Base-by-base conservation (phyloP, 2,329 filamentous ascomycete genomes). In the Falciphora oryzae region DNA sequence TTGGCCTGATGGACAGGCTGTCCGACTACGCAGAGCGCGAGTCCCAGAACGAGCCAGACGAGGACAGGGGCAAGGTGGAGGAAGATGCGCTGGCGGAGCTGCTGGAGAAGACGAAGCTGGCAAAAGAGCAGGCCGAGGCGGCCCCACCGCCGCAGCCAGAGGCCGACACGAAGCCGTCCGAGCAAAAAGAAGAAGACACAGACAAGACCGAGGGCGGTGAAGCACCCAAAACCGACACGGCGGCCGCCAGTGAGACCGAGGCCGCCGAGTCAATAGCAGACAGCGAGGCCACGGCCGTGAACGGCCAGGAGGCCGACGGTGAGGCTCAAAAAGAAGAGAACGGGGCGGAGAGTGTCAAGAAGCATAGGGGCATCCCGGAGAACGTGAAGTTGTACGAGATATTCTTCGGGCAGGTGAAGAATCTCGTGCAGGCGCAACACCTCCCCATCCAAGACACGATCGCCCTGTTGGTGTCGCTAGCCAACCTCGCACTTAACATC, bases 11-110 rank as follows among this genome's bases (percentile, higher is more conserved):
- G 96, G 94, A 99, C 73, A 88, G 95, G 56, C 79, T 99, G 35
- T 97, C 95, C 8, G 89, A 93, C 64, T 99, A 97, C 75, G 94
- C 95, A n/a, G 90, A 95, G 71, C 85, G 93, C 65, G 94, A 98
- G 76, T 85, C 91, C 4, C 86, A 91, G 69, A 84, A 85, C 29
- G 89, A 91, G 65, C 83, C 85, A 27, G 81, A 84, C 6, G 89
- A 92, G 64, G 86, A 93, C 69, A 87, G 87, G 69, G 87, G 88
- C 67, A 89, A 92, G 75, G 81, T 86, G 32, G 95, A 99, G 76
- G 89, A 95, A 69, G 92, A 97, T 63, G 94, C 94, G 0, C 85
- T 96, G 64, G 81, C 85, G 18, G 87, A 85, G 61, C 81, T 99
- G 63, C 77, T 99, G 60, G 89, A 96, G 72, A 92, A 89, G 73